These are phyloP conservation scores for Arctium lappa DNA, from an alignment of 129 eudicot species.

Conservation along the genomic window DNA sequence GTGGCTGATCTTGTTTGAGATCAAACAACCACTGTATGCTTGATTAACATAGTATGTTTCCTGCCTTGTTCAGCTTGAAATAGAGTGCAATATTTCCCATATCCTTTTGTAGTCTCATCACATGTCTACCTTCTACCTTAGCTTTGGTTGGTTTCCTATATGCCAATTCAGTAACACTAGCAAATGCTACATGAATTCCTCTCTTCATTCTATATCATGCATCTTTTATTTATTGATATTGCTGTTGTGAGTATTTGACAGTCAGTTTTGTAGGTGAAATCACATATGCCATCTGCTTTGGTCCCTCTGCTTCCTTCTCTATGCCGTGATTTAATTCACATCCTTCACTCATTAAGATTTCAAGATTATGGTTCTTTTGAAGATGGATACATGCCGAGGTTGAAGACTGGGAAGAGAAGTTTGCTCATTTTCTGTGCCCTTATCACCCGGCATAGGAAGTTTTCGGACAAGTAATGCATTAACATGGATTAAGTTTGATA, in stretches of 20 bases:
- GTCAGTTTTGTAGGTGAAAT: constrained; percentile 59
- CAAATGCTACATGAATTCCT: not conserved
- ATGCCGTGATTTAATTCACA: constrained; percentile 48
- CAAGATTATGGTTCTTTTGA: constrained; percentile 35
- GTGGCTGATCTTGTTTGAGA: not conserved
- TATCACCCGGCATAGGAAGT: constrained; percentile 71
- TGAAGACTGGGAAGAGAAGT: constrained; percentile 67
- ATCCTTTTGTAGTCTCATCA: not conserved
- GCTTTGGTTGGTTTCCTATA: not conserved
- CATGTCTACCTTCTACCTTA: not conserved
- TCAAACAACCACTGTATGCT: not conserved
- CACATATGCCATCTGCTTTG: constrained; percentile 74
- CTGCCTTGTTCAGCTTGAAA: not conserved
- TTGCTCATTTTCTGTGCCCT: constrained; percentile 64
- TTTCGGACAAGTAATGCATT: constrained; percentile 60
- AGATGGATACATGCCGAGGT: constrained; percentile 42
- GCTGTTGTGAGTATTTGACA: constrained; percentile 4
- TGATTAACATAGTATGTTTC: not conserved
- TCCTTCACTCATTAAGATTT: constrained; percentile 51
- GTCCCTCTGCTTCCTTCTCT: constrained; percentile 58
- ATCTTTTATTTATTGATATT: constrained; percentile 5
- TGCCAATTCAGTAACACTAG: not conserved
- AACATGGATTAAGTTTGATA: constrained; percentile 12
- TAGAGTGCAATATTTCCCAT: not conserved
- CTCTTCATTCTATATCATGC: not conserved